Evolutionary conservation across 2,329 filamentous ascomycete species (phyloP), one percentile per base, ranked within the genome.

Genomic region (Ophiostoma pallidulum): DNA sequence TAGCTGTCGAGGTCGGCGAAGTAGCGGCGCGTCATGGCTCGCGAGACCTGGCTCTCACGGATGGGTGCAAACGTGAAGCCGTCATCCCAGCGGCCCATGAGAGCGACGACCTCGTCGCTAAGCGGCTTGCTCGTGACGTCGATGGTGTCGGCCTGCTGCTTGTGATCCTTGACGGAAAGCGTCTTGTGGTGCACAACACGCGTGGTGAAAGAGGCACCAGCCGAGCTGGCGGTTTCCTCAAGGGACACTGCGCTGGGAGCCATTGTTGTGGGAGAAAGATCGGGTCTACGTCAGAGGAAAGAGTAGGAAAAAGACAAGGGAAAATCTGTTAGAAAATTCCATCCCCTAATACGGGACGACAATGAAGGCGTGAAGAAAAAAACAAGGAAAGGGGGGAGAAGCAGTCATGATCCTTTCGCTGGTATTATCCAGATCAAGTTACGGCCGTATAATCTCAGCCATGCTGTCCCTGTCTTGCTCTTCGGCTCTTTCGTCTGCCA

Each of bases 381-480:
- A 13, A n/a, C 13, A 2, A 22, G 10, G 16, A 64, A 54, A 57
- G 47, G 60, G 58, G 63, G 63, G 59, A 64, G 76, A 77, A 77
- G 86, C 87, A 94, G 92, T 88, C 87, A 94, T 94, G 88, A 92
- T 94, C 84, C 89, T 94, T 92, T 89, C 89, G 89, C 89, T 51
- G 49, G 49, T 51, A 48, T 48, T 48, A 51, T 51, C 49, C 49
- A 51, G 49, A 63, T 65, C 63, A 64, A 64, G 63, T 65, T 65
- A 55, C 51, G 50, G 60, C 63, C 63, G 63, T 65, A 60, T 65
- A 54, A 59, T 65, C 63, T 65, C 63, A 65, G 63, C 63, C 60
- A 42, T 28, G 28, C 50, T 41, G 48, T 33, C 26, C 29, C 33
- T n/a, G 28, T 41, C 22, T 20, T 36, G 41, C 16, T 39, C 47